Base-by-base conservation (phyloP, 129 eudicot genomes). In the Artemisia tridentata region DNA sequence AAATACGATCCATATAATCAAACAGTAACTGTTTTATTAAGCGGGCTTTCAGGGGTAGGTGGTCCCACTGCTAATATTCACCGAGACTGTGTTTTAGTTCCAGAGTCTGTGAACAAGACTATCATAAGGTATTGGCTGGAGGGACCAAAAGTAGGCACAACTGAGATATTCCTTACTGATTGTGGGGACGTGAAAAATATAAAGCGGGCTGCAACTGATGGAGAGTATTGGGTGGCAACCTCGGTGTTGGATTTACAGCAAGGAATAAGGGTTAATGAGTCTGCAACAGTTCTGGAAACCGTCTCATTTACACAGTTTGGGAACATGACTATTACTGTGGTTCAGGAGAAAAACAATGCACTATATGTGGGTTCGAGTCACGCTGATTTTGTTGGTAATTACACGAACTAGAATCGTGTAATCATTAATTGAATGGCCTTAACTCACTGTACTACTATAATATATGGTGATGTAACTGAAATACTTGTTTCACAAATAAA, bases 171-270 rank as follows among this genome's bases (percentile, higher is more conserved):
- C 70, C 16, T 76, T 69, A 61, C 29, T 1, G 62, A 34, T 3
- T 14, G 49, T 50, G 75, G 80, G 34, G 69, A 43, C 68, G 75
- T 75, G 5, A 76, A 68, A 23, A 59, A 31, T 60, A 60, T 76
- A 19, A 76, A 60, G 41, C 69, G 80, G 53, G 70, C 64, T 8
- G 64, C 7, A 13, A 76, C 51, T 31, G 70, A 21, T 9, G 80
- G 70, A 20, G 75, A 76, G 70, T 76, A 59, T 76, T 76, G 80
- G 75, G 80, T 76, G 48, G 70, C 64, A 21, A 6, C 25, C 38
- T 6, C 63, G 25, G 15, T 21, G 38, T 11, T 18, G 14, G 25
- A 13, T 58, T n/a, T 18, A 58, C 38, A 25, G 2, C 38, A 58
- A 58, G 63, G 63, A 6, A 13, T 58, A 58, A 58, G 63, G 63